Percentiles rank a stretch among this genome's conserved stretches.
Conservation (phyloP, 345 rosid species). For the Physaria fendleri region DNA sequence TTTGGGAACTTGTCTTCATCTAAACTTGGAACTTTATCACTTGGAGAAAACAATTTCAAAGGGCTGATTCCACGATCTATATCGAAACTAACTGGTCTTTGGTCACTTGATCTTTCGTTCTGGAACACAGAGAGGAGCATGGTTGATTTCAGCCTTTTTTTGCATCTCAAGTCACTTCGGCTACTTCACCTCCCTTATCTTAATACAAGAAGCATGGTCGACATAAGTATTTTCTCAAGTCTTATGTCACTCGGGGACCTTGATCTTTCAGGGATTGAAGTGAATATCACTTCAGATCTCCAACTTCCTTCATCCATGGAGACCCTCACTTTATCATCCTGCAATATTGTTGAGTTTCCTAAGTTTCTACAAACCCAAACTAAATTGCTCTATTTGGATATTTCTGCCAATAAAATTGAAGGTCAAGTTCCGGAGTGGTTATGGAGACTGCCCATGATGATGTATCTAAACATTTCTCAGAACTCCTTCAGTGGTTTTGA, state of each 20-base stretch:
- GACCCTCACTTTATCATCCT: not conserved
- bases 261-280: slow-evolving; percentile 12
- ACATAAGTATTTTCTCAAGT: not conserved
- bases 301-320: not conserved
- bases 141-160: slow-evolving; percentile 10
- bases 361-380: not conserved
- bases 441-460: not conserved
- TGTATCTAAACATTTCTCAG: slow-evolving; percentile 5
- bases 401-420: slow-evolving; percentile 20
- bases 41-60: slow-evolving; percentile 22
- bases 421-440: slow-evolving; percentile 11
- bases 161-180: not conserved
- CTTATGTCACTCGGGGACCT: not conserved
- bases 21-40: not conserved
- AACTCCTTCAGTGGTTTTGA: not conserved
- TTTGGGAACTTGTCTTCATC: slow-evolving; percentile 13
- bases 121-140: not conserved
- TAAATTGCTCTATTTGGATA: not conserved
- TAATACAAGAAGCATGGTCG: slow-evolving; percentile 16
- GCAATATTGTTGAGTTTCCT: slow-evolving; percentile 21
- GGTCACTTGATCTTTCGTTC: not conserved
- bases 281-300: not conserved
- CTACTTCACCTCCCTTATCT: slow-evolving; percentile 5
- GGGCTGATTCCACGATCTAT: slow-evolving; percentile 22
- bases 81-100: not conserved